Evolutionary conservation across 2,329 filamentous ascomycete genomes (phyloP).

Genomic region (Diaporthe sp.): DNA sequence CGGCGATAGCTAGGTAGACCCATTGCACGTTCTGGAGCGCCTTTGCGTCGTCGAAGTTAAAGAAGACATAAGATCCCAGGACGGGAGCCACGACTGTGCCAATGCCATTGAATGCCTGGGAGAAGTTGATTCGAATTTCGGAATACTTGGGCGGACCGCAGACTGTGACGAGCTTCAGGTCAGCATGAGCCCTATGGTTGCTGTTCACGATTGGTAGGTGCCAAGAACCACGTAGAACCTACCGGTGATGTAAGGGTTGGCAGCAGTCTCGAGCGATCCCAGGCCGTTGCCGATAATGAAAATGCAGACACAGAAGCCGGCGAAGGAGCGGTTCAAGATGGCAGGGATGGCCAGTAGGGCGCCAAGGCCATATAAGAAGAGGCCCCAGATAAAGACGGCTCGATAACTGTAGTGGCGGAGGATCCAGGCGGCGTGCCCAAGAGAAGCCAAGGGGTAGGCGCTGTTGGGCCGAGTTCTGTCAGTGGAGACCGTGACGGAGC

Average conservation of each 20-base stretch:
- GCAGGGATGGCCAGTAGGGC: slow-evolving; percentile 66
- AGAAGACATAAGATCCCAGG: slow-evolving; percentile 79
- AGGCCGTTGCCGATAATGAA: slow-evolving; percentile 81
- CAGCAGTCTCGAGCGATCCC: slow-evolving; percentile 80
- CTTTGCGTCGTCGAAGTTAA: slow-evolving; percentile 66
- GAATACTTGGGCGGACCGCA: slow-evolving; percentile 74
- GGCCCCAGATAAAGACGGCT: slow-evolving; percentile 73
- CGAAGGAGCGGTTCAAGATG: slow-evolving; percentile 73
- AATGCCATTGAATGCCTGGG: slow-evolving; percentile 81
- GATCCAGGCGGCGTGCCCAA: slow-evolving; percentile 74
- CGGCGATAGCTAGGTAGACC: slow-evolving; percentile 79
- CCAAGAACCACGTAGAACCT: slow-evolving; percentile 10
- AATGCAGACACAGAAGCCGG: slow-evolving; percentile 77
- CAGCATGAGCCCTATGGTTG: neutral
- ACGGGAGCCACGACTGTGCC: slow-evolving; percentile 80
- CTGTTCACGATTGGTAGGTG: neutral
- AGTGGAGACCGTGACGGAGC: neutral
- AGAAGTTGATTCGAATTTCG: slow-evolving; percentile 79
- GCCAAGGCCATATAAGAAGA: slow-evolving; percentile 73
- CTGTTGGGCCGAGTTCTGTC: slow-evolving; percentile 43
- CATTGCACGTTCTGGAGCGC: slow-evolving; percentile 78
- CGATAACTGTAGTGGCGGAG: slow-evolving; percentile 72
- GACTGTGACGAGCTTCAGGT: slow-evolving; percentile 41
- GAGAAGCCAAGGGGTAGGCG: slow-evolving; percentile 76
- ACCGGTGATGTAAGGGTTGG: slow-evolving; percentile 78